Base-by-base conservation (phyloP, 2,329 filamentous ascomycete genomes). In the Grosmannia serpens region DNA sequence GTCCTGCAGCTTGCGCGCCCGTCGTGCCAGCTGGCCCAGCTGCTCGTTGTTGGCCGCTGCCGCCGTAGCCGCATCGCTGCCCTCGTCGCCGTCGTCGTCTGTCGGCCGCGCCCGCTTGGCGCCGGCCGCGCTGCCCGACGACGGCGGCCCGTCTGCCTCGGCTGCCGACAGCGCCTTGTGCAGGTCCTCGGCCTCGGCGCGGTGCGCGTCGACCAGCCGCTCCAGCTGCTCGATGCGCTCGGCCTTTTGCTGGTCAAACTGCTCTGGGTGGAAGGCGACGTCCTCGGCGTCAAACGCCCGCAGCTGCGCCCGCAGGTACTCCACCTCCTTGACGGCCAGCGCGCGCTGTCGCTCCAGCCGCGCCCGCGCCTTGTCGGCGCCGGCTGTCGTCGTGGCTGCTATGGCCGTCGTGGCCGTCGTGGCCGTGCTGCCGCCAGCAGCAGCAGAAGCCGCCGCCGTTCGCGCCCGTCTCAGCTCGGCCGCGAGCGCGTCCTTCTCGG, bases 291-390 rank as follows among this genome's bases (percentile, higher is more conserved):
- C 89, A 61, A 95, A 87, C 0, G 88, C 87, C 72, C 91, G 91
- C 58, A 97, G 79, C 70, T 99, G 94, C 0, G 90, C 92, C 26
- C 94, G 88, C 8, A 99, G 80, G 69, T 95, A 96, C 64, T 96
- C 91, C 0, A 94, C 89, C 69, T 99, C 95, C 68, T 96, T 96
- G 27, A 90, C 79, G 0, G 91, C 90, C 9, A 99, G 79, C 1
- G 81, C 83, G 59, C 89, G 88, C 69, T 97, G 92, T 60, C 94
- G 81, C 66, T 99, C 92, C 0, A 96, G 75, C 35, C 94, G 83
- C 57, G 87, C 75, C 50, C 84, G 85, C 1, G 82, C 80, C 71
- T 91, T 87, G 66, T 89, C 87, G 4, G 22, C 49, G 3, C 2
- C 27, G 26, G 26, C 20, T 9, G 35, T 17, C 5, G 35, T 20